A percentile compares a stretch with the other conserved stretches of the same genome.
Conservation (phyloP, 176 grass and related monocot species). For the Musa troglodytarum region DNA sequence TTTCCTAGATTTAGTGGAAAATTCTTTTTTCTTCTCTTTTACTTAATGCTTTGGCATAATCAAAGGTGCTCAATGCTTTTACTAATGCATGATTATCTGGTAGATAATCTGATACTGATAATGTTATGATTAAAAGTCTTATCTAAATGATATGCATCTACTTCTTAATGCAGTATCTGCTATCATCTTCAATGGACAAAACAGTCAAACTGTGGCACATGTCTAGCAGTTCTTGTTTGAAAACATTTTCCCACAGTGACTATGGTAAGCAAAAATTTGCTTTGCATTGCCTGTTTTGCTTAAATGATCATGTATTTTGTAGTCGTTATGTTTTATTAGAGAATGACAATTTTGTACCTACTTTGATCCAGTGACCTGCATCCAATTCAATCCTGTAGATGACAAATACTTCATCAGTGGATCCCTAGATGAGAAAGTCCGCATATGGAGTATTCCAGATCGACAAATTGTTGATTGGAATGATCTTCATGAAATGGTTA, state of each 20-base stretch:
- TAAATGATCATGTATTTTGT: constrained; percentile 6
- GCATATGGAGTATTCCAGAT: constrained; percentile 88
- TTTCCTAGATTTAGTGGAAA: not conserved
- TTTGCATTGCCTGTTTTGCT: not conserved
- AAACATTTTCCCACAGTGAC: constrained; percentile 94
- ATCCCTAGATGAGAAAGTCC: constrained; percentile 96
- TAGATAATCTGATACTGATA: not conserved
- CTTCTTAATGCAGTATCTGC: constrained; percentile 54
- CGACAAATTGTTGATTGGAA: constrained; percentile 97
- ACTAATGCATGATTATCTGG: not conserved
- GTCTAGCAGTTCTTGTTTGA: constrained; percentile 63
- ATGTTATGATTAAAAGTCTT: not conserved
- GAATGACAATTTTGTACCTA: constrained; percentile 18
- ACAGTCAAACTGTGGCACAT: constrained; percentile 92
- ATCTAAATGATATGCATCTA: constrained; percentile 2
- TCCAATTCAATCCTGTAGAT: constrained; percentile 98
- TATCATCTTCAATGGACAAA: constrained; percentile 99
- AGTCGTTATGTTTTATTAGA: not conserved
- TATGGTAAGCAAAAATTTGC: constrained; percentile 47
- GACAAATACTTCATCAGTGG: constrained; percentile 95
- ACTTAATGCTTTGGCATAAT: not conserved
- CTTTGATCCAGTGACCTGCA: constrained; percentile 73
- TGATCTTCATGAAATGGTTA: constrained; percentile 99
- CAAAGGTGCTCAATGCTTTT: not conserved
- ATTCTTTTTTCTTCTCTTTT: not conserved